A percentile compares a stretch with the other conserved stretches of the same genome.
Evolutionary conservation across 2,329 filamentous ascomycete species (phyloP).

Genomic region (Aspergillus ochraceoroseus): DNA sequence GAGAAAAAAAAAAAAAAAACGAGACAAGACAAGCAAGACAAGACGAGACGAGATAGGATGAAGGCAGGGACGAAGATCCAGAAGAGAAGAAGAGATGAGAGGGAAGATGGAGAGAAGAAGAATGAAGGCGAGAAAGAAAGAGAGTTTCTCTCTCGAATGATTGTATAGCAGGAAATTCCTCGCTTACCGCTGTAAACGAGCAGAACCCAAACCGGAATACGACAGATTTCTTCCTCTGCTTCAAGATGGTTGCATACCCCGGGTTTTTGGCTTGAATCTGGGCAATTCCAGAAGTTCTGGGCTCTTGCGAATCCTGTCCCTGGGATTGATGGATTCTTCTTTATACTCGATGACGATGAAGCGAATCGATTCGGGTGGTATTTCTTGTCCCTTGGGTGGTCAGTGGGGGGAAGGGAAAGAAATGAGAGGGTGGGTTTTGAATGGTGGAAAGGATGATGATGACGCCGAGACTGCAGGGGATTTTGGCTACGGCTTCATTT

Average conservation of each 20-base stretch:
- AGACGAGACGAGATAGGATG: not conserved
- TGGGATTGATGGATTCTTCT: not conserved
- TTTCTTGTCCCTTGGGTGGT: not conserved
- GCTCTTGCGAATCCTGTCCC: not conserved
- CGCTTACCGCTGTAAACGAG: conserved; percentile 35
- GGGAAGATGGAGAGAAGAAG: conserved; percentile 1
- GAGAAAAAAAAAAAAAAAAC: conserved; percentile 8
- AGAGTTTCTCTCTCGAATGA: too few species aligned
- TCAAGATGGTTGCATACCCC: conserved; percentile 12
- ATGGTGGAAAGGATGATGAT: conserved; percentile 1
- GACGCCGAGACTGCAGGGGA: conserved; percentile 8
- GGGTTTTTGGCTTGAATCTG: conserved; percentile 3
- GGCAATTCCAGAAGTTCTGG: too few species aligned
- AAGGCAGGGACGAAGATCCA: not conserved
- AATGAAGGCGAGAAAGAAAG: conserved; percentile 1
- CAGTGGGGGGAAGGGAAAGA: conserved; percentile 10
- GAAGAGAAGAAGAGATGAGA: conserved; percentile 6
- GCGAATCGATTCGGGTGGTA: too few species aligned
- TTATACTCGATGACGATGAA: not conserved
- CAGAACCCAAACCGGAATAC: conserved; percentile 12
- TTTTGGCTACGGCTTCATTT: too few species aligned
- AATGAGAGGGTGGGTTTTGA: not conserved
- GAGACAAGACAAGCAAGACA: conserved; percentile 3
- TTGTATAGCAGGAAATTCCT: conserved; percentile 25
- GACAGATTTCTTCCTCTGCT: conserved; percentile 4